Evolutionary conservation across 108 stramenopile genomes (phyloP), one percentile per base, ranked within the genome.

Genomic region (Nitzschia sp.): DNA sequence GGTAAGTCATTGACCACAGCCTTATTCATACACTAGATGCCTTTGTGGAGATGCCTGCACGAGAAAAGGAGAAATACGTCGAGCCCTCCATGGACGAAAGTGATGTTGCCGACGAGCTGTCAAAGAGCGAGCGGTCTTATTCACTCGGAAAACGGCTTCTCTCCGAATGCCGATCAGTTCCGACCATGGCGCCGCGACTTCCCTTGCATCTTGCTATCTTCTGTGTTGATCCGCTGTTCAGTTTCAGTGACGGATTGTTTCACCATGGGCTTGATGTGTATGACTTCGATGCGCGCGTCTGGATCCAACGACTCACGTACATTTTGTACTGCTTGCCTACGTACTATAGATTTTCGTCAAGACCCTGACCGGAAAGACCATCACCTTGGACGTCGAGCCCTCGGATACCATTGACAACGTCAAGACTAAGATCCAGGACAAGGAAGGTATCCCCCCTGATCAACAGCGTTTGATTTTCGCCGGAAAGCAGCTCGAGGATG

Each of bases 401-500:
- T 87, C 90, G 30, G 97, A 98, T 79, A 97, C 96, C 55, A 93
- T 96, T 74, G 93, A 91, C 61, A 91, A 92, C 54, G 92, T 96
- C 68, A 94, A 96, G 88, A 78, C 85, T 51, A 93, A 89, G 86
- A 93, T 95, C 66, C 93, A 96, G 76, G 93, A 94, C 82, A 88
- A 90, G 90, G 95, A 94, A 80, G 94, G 93, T 53, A 96, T 96
- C 71, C 95, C 95, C 27, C 91, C 95, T 32, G 90, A 93, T 78
- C 95, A 94, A 65, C 92, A 94, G 75, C 86, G 93, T 60, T 60
- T 96, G 56, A 91, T 96, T 68, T 92, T 96, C 71, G 93, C 92
- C 49, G 95, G 91, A 75, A 98, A 98, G 95, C 98, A 98, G 80
- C 85, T 99, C 61, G 98, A 99, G 87, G 98, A 98, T 63, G 97